Percentiles rank a stretch among this genome's conserved stretches.
phyloP scores from a whole-genome alignment of 1,139 yeast species.

The Pichia sp. region DNA sequence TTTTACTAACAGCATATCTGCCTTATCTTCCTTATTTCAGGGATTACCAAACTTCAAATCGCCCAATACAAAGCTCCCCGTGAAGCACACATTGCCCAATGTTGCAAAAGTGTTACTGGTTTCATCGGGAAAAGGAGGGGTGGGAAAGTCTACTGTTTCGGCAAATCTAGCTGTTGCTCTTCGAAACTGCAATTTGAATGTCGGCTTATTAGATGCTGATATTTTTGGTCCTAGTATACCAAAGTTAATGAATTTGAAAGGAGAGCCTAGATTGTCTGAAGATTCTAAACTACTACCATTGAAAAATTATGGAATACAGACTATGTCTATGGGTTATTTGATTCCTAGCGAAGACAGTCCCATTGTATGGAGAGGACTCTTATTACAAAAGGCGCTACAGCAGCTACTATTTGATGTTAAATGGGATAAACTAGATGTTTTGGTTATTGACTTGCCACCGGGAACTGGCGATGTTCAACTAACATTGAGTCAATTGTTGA shows the following conservation, averaged over 20 bases:
- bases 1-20: not conserved
- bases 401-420: slow-evolving; percentile 77
- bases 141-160: slow-evolving; percentile 52
- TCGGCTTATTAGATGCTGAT: slow-evolving; percentile 76
- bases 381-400: slow-evolving; percentile 84
- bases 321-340: slow-evolving; percentile 89
- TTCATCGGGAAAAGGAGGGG: slow-evolving; percentile 55
- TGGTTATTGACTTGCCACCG: slow-evolving; percentile 84
- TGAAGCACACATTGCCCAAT: slow-evolving; percentile 52
- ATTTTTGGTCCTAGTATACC: slow-evolving; percentile 78
- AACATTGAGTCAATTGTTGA: slow-evolving; percentile 72
- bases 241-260: slow-evolving; percentile 54
- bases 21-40: too few species aligned
- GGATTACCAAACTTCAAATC: slow-evolving; percentile 52
- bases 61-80: slow-evolving; percentile 49
- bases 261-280: slow-evolving; percentile 59
- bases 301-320: slow-evolving; percentile 70
- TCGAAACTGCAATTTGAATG: slow-evolving; percentile 48
- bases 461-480: slow-evolving; percentile 90
- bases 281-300: slow-evolving; percentile 62
- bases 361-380: slow-evolving; percentile 80
- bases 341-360: slow-evolving; percentile 63
- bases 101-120: slow-evolving; percentile 63
- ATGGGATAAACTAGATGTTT: slow-evolving; percentile 68
- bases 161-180: slow-evolving; percentile 67